phyloP scores from a whole-genome alignment of 1,284 basidiomycete species.

The Moniliella sp. region DNA sequence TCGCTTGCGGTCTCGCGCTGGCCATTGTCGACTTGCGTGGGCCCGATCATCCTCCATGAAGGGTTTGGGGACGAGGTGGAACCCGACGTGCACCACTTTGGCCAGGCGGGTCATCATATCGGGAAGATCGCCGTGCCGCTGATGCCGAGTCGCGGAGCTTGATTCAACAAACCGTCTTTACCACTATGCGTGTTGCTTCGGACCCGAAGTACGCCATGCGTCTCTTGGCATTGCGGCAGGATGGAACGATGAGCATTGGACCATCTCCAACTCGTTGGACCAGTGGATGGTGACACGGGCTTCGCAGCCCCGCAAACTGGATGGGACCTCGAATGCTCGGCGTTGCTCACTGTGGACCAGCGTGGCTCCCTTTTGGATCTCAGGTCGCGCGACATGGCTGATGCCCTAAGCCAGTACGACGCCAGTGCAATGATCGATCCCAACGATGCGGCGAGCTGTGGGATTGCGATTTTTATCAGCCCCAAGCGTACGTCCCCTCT shows the following conservation, averaged over 20 bases:
- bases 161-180: constrained; percentile 12
- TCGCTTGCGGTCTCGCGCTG: constrained; percentile 18
- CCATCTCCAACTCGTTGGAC: constrained; percentile 10
- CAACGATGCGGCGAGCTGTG: neutral
- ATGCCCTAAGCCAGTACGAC: too few relatives aligned
- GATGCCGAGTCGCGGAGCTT: constrained; percentile 14
- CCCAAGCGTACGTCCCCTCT: too few relatives aligned
- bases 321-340: constrained; percentile 2
- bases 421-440: too few relatives aligned
- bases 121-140: constrained; percentile 6
- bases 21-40: constrained; percentile 18
- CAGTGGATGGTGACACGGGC: constrained; percentile 17
- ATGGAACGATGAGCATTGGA: constrained; percentile 20
- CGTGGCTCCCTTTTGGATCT: too few relatives aligned
- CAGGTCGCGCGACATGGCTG: too few relatives aligned
- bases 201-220: constrained; percentile 16
- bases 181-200: constrained; percentile 12
- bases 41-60: constrained; percentile 21
- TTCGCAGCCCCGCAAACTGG: constrained; percentile 5
- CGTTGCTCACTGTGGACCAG: too few relatives aligned
- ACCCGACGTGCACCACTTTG: constrained; percentile 2
- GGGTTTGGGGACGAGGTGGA: constrained; percentile 13
- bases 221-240: constrained; percentile 14
- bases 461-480: neutral
- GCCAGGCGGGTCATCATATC: too few relatives aligned